phyloP scores from a whole-genome alignment of 108 stramenopile genomes.

The Nannochloropsis oceanica region DNA sequence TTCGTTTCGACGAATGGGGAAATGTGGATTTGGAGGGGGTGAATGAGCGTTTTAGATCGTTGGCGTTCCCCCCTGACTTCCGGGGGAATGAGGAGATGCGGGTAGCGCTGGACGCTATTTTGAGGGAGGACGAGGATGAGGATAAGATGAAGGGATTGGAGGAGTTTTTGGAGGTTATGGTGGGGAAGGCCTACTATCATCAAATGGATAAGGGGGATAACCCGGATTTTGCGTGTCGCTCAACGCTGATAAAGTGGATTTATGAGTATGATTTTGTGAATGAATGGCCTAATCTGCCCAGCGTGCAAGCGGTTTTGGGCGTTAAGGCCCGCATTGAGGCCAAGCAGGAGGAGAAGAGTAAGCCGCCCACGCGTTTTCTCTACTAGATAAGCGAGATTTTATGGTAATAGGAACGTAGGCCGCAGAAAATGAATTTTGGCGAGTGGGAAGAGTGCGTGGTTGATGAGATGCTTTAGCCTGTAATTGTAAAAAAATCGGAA shows the following conservation, averaged over 20 bases:
- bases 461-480: too few relatives aligned
- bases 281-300: not conserved
- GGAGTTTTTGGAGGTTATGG: not conserved
- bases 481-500: too few relatives aligned
- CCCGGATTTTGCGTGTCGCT: not conserved
- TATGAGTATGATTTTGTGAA: not conserved
- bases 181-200: not conserved
- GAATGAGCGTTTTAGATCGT: not conserved
- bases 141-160: not conserved
- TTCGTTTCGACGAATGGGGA: not conserved
- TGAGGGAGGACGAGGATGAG: constrained; percentile 20
- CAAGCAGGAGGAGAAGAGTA: not conserved
- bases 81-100: constrained; percentile 2
- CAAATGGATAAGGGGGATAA: not conserved
- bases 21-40: not conserved
- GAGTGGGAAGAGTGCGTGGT: too few relatives aligned
- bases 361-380: not conserved
- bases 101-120: constrained; percentile 11
- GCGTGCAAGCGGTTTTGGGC: not conserved
- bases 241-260: not conserved
- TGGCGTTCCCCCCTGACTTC: constrained; percentile 8
- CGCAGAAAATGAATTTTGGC: too few relatives aligned
- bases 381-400: not conserved
- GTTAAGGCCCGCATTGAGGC: not conserved
- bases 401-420: too few relatives aligned